phyloP scores from a whole-genome alignment of 2,329 filamentous ascomycete species.

The Macroventuria anomochaeta region DNA sequence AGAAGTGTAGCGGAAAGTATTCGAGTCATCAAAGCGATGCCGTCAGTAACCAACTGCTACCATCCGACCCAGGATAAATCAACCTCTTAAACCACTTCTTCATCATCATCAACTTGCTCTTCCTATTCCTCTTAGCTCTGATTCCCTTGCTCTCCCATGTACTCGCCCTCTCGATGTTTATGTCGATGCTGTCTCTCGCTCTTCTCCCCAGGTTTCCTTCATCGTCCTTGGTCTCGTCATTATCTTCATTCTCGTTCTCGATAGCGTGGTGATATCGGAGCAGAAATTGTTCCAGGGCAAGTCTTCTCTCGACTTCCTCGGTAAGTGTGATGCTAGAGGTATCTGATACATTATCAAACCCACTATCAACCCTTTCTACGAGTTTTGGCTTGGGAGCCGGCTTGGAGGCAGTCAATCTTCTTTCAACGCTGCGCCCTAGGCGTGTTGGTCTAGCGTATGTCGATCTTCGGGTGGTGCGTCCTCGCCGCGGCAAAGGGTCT shows the following conservation, averaged over 20 bases:
- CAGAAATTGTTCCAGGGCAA: not conserved
- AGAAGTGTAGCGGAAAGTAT: not conserved
- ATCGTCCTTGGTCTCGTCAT: not conserved
- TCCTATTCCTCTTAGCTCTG: not conserved
- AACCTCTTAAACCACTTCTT: not conserved
- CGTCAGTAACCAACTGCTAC: not conserved
- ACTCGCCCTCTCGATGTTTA: not conserved
- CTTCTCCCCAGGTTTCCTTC: not conserved
- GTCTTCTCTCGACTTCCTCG: slow-evolving; percentile 1
- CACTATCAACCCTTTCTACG: slow-evolving; percentile 3
- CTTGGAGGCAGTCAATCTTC: not conserved
- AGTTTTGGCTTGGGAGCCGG: not conserved
- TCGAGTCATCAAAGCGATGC: not conserved
- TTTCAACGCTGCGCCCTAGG: not conserved
- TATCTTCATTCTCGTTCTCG: not conserved
- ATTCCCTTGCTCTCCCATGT: slow-evolving; percentile 1
- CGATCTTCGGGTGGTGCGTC: too few species aligned
- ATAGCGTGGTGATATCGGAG: not conserved
- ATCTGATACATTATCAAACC: not conserved
- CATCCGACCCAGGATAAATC: not conserved
- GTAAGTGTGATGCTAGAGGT: slow-evolving; percentile 8
- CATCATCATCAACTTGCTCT: not conserved
- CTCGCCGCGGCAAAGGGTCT: not conserved
- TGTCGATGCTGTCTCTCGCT: slow-evolving; percentile 7
- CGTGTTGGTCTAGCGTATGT: not conserved